Base-by-base conservation (phyloP, 2,329 filamentous ascomycete species). In the Diaporthe citri region DNA sequence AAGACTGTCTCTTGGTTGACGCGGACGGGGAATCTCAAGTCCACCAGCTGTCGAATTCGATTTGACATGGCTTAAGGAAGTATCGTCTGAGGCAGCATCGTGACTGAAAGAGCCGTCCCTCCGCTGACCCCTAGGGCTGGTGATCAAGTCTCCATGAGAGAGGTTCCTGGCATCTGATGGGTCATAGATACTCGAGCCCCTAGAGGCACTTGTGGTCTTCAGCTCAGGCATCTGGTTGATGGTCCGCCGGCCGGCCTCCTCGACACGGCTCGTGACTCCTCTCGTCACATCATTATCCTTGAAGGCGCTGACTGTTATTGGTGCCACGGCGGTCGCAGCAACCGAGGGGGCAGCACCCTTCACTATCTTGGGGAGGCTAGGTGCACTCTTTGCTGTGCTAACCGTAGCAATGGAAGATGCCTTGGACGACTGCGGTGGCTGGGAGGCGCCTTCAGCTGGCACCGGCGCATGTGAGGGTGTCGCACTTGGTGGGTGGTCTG, bases 241-340 rank as follows among this genome's bases (percentile, higher is more conserved):
- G 81, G 80, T 46, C 51, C 82, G 84, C 67, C 79, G 81, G n/a
- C 82, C 79, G n/a, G 81, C 81, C 39, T 89, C 88, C 25, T 90
- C 87, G 1, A 82, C 80, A 46, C 83, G 85, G 31, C 82, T 78
- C 1, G 85, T 77, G 7, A 77, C 81, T 43, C 82, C 86, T 62
- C 88, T 86, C 64, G 83, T 82, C 31, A 82, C 80, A 71, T 91
- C 88, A 75, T 82, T 84, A 74, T 89, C 87, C 73, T 86, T 86
- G 76, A 87, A 86, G 22, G 84, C 86, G 76, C 82, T 87, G 12
- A 88, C 86, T 67, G 88, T 87, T 17, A 88, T 83, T 4, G 90
- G 87, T 1, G 87, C 87, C 55, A 88, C 80, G 31, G 84, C 84
- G 41, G 90, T 87, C 76, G 83, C 87, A 36, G 84, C 84, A 28